phyloP scores from a whole-genome alignment of 164 flowering plant species.

The Nelumbo lutea region DNA sequence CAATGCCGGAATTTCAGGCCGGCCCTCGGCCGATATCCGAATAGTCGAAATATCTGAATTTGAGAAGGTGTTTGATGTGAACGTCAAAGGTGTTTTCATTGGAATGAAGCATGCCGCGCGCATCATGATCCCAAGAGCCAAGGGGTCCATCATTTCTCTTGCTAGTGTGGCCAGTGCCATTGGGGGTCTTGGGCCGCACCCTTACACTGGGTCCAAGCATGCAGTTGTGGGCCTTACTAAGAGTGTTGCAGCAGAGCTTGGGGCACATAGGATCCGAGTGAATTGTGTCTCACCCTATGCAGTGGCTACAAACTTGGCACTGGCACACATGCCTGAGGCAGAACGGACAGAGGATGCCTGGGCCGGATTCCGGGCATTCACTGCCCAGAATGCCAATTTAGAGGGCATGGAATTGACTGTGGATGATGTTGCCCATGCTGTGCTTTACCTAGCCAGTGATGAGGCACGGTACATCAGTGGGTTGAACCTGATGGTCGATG shows the following conservation, averaged over 20 bases:
- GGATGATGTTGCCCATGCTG: slow-evolving; percentile 77
- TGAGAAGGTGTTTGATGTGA: slow-evolving; percentile 59
- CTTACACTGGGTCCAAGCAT: slow-evolving; percentile 78
- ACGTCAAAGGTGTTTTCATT: slow-evolving; percentile 69
- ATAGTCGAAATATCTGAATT: slow-evolving; percentile 42
- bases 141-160: slow-evolving; percentile 60
- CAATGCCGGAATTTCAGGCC: slow-evolving; percentile 74
- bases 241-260: slow-evolving; percentile 84
- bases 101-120: slow-evolving; percentile 97
- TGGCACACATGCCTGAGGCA: slow-evolving; percentile 70
- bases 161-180: slow-evolving; percentile 50
- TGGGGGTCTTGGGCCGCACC: slow-evolving; percentile 76
- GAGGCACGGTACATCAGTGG: slow-evolving; percentile 84
- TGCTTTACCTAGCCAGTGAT: slow-evolving; percentile 69
- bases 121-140: slow-evolving; percentile 63
- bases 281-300: slow-evolving; percentile 92
- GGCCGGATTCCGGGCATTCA: slow-evolving; percentile 43
- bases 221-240: slow-evolving; percentile 74
- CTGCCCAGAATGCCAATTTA: slow-evolving; percentile 44
- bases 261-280: slow-evolving; percentile 69
- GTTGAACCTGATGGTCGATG: slow-evolving; percentile 74
- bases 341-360: slow-evolving; percentile 54
- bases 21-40: slow-evolving; percentile 53
- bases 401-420: slow-evolving; percentile 54
- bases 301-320: slow-evolving; percentile 50